Base-by-base conservation (phyloP, 306 rosid genomes). In the Gillenia trifoliata region DNA sequence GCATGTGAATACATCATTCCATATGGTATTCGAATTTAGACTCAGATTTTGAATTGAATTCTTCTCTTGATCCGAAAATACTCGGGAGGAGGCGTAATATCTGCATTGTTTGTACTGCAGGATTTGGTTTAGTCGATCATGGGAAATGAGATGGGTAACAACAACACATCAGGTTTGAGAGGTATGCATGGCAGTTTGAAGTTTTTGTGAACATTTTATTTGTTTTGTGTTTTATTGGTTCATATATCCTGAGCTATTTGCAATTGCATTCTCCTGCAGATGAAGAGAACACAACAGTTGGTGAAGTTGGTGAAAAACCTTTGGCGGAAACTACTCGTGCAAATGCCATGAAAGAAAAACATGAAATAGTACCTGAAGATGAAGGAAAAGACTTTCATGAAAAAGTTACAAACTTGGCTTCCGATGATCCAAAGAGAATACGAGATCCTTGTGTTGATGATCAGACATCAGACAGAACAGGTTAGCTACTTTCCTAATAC, bases 141-240 rank as follows among this genome's bases (percentile, higher is more conserved):
- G 92, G 92, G 91, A 64, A 91, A 88, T 66, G 94, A 93, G 85
- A 93, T 91, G 98, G 97, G 97, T 8, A 93, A 89, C 80, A 88
- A 77, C 68, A 89, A 79, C 78, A 74, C 91, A 33, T 75, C 97
- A 57, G 82, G 79, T 76, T 65, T 85, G 75, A 93, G 80, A 89
- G 97, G 98, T 91, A 84, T 30, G 52, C 20, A 4, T 12, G 73
- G 33, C 45, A 50, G 36, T 23, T 76, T 12, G 6, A 64, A 22
- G 38, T 68, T 64, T 54, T n/a, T n/a, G 11, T 20, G 30, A 82
- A 38, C 40, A 59, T 62, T 67, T 3, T 26, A 28, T 28, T 54
- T 33, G 68, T 33, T 6, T 34, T 57, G 41, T 45, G 20, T 1
- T 26, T 9, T 25, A 2, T 41, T 38, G 15, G 26, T 22, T 38